Conservation (phyloP, 2,329 filamentous ascomycete genomes). For the Diaporthe caulivora region DNA sequence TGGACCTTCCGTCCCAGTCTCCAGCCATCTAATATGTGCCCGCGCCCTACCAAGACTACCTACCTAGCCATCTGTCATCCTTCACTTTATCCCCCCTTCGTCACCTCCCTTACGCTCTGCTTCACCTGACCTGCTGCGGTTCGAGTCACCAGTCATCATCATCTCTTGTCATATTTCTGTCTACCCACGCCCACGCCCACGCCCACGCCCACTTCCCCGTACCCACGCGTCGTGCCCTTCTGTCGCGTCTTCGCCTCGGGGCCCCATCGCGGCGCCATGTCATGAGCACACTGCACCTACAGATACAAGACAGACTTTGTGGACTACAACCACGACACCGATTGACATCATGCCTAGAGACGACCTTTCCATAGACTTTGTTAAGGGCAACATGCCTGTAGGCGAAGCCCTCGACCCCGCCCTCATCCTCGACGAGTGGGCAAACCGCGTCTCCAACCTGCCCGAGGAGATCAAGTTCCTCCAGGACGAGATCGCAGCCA, state of each 20-base stretch:
- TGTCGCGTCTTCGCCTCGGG: constrained; percentile 18
- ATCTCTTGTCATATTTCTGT: constrained; percentile 20
- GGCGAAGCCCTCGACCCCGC: constrained; percentile 72
- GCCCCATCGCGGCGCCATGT: constrained; percentile 21
- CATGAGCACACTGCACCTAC: constrained; percentile 35
- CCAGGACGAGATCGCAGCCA: constrained; percentile 85
- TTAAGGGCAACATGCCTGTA: constrained; percentile 73
- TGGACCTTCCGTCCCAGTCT: constrained; percentile 37
- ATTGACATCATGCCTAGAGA: constrained; percentile 80
- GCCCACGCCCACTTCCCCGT: neutral
- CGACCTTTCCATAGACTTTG: constrained; percentile 78
- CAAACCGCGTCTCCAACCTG: constrained; percentile 80
- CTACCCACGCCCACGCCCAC: constrained; percentile 1
- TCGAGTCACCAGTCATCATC: constrained; percentile 11
- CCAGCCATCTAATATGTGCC: constrained; percentile 39
- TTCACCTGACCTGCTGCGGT: constrained; percentile 25
- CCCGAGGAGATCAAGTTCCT: constrained; percentile 87
- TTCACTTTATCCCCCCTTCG: constrained; percentile 32
- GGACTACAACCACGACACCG: constrained; percentile 33
- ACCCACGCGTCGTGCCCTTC: constrained; percentile 21
- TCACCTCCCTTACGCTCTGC: constrained; percentile 19
- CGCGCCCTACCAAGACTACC: constrained; percentile 29
- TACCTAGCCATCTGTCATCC: constrained; percentile 16
- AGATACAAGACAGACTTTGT: constrained; percentile 28
- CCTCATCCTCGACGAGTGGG: constrained; percentile 83